Conservation (phyloP, 2,329 filamentous ascomycete genomes). For the Aureobasidium subglaciale region DNA sequence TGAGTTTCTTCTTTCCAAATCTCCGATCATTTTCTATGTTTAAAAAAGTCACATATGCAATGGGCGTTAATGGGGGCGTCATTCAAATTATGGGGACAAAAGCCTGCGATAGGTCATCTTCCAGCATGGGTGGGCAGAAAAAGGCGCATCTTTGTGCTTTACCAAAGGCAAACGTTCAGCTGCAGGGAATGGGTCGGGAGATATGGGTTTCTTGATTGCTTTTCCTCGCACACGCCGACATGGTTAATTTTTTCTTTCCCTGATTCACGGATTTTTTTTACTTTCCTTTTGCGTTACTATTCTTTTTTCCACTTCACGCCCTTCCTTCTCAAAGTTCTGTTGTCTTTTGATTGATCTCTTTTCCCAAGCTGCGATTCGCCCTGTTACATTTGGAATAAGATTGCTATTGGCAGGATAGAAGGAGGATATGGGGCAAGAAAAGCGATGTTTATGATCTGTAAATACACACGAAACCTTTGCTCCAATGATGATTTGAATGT, state of each 20-base stretch:
- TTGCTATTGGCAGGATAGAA: conserved; percentile 9
- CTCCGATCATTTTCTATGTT: background rate
- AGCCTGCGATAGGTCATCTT: conserved; percentile 12
- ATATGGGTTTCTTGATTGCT: background rate
- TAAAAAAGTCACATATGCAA: conserved; percentile 6
- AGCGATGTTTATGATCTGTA: conserved; percentile 12
- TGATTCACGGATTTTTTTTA: background rate
- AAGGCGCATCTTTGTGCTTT: conserved; percentile 14
- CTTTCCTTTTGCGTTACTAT: background rate
- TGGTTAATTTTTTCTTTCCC: conserved; percentile 1
- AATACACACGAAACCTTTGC: conserved; percentile 8
- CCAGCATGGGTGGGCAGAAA: conserved; percentile 12
- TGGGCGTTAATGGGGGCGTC: conserved; percentile 3
- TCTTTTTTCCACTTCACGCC: background rate
- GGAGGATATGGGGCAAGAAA: background rate
- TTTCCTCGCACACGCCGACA: conserved; percentile 6
- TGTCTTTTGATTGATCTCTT: background rate
- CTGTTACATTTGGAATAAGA: conserved; percentile 2
- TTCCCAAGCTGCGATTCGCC: background rate
- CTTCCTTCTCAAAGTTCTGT: background rate
- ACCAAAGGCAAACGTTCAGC: conserved; percentile 12
- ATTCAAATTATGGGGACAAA: conserved; percentile 8
- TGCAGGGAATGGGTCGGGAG: conserved; percentile 10
- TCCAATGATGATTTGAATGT: background rate
- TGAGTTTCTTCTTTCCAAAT: background rate